Conservation (phyloP, 169 alveolate genomes). For the Besnoitia besnoiti region DNA sequence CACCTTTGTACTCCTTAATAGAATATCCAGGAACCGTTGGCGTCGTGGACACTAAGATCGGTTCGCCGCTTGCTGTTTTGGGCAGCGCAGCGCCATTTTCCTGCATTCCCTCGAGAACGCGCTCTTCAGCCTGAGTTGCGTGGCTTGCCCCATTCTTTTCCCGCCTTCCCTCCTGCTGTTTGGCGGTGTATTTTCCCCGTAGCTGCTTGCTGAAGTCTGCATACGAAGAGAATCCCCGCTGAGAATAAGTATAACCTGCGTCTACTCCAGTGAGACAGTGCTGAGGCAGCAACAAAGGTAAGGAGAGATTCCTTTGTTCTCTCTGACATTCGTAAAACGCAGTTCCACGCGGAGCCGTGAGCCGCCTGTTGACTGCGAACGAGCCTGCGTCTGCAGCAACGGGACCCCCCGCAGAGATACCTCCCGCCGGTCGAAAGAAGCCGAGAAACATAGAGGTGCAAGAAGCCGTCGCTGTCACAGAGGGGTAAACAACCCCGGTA, state of each 20-base stretch:
- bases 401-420: too few species aligned
- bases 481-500: too few species aligned
- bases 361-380: too few species aligned
- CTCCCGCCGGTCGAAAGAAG: too few species aligned
- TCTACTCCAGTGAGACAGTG: not conserved
- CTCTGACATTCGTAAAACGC: too few species aligned
- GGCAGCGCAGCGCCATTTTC: not conserved
- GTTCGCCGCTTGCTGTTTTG: not conserved
- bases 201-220: not conserved
- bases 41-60: not conserved
- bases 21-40: conserved; percentile 26
- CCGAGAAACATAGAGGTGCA: too few species aligned
- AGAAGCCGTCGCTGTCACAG: too few species aligned
- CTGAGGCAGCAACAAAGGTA: too few species aligned
- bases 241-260: not conserved
- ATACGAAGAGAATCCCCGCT: not conserved
- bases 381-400: too few species aligned
- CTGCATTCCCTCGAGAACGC: too few species aligned
- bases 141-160: not conserved
- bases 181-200: not conserved
- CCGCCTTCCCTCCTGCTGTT: not conserved
- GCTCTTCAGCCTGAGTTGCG: not conserved
- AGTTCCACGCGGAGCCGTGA: too few species aligned
- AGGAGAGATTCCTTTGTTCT: too few species aligned
- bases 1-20: not conserved